Evolutionary conservation across 2,329 filamentous ascomycete genomes (phyloP).

Genomic region (Lachnellula occidentalis): DNA sequence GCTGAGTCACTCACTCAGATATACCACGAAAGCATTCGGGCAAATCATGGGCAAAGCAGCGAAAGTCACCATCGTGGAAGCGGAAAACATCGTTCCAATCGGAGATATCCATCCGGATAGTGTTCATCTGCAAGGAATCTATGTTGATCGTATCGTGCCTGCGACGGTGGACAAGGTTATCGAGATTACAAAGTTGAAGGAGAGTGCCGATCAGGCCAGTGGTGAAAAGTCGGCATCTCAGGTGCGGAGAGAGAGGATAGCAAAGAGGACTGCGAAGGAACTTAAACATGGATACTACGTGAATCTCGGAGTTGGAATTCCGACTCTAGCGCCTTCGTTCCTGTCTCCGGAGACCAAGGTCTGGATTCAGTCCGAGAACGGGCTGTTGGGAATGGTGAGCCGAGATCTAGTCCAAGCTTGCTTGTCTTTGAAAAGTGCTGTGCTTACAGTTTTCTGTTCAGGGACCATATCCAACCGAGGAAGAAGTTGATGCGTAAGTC

Average conservation of each 20-base stretch:
- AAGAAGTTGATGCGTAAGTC: slow-evolving; percentile 59
- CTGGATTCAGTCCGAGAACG: slow-evolving; percentile 83
- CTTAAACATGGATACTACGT: slow-evolving; percentile 73
- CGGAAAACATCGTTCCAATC: slow-evolving; percentile 73
- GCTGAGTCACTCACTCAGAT: slow-evolving; percentile 36
- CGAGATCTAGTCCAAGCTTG: too few species aligned
- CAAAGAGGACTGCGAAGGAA: slow-evolving; percentile 71
- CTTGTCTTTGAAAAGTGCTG: too few species aligned
- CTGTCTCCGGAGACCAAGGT: slow-evolving; percentile 64
- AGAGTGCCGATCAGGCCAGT: slow-evolving; percentile 29
- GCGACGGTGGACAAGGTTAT: slow-evolving; percentile 66
- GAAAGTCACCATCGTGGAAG: slow-evolving; percentile 72
- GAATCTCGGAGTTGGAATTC: slow-evolving; percentile 80
- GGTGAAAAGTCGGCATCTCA: slow-evolving; percentile 40
- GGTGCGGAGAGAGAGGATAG: slow-evolving; percentile 64
- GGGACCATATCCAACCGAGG: slow-evolving; percentile 69
- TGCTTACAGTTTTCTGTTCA: background rate
- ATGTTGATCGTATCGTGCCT: slow-evolving; percentile 74
- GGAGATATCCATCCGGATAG: slow-evolving; percentile 69
- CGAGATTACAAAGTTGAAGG: slow-evolving; percentile 59
- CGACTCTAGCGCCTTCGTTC: slow-evolving; percentile 76
- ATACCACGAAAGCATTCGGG: slow-evolving; percentile 71
- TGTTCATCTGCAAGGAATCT: slow-evolving; percentile 77
- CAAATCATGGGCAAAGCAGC: slow-evolving; percentile 79
- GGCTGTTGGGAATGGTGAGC: slow-evolving; percentile 65